Percentiles rank a stretch among this genome's conserved stretches.
These are phyloP conservation scores for Geotrichum histeridarum DNA, from an alignment of 1,139 yeast species.

Conservation along the genomic window DNA sequence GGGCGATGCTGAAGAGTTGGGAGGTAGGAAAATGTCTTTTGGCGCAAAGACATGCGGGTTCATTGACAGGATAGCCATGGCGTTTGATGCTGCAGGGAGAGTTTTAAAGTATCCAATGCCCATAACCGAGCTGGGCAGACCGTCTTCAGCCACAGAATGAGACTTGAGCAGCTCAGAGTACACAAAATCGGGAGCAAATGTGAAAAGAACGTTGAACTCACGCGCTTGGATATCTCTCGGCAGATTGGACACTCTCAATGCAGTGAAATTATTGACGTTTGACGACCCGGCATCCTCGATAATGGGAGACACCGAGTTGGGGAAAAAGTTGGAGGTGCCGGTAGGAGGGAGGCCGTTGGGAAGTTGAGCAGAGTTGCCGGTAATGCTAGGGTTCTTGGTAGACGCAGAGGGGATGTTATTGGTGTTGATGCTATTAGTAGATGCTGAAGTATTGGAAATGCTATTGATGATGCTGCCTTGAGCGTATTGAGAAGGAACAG, in stretches of 20 bases:
- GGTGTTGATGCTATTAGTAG: not conserved
- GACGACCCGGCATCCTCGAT: slow-evolving; percentile 8
- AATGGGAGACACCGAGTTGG: slow-evolving; percentile 18
- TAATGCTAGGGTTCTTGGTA: not conserved
- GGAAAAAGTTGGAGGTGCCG: slow-evolving; percentile 16
- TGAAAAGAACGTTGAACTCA: slow-evolving; percentile 72
- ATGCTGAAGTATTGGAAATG: slow-evolving; percentile 5
- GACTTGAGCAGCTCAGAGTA: slow-evolving; percentile 51
- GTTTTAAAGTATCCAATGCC: slow-evolving; percentile 60
- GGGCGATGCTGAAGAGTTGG: slow-evolving; percentile 23
- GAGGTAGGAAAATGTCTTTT: slow-evolving; percentile 10
- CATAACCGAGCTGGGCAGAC: slow-evolving; percentile 39
- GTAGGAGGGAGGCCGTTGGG: slow-evolving; percentile 2
- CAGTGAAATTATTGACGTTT: slow-evolving; percentile 1
- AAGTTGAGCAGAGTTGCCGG: slow-evolving; percentile 5
- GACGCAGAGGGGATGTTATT: not conserved
- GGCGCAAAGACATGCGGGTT: slow-evolving; percentile 55
- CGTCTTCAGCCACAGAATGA: slow-evolving; percentile 34
- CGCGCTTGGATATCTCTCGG: slow-evolving; percentile 71
- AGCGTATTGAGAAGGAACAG: slow-evolving; percentile 14
- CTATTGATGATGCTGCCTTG: slow-evolving; percentile 11
- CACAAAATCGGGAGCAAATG: slow-evolving; percentile 72
- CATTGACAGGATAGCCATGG: slow-evolving; percentile 61
- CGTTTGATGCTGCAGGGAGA: slow-evolving; percentile 60
- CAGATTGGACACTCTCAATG: slow-evolving; percentile 50